Evolutionary conservation across 1,284 basidiomycete species (phyloP).

Genomic region (Cutaneotrichosporon curvatum): DNA sequence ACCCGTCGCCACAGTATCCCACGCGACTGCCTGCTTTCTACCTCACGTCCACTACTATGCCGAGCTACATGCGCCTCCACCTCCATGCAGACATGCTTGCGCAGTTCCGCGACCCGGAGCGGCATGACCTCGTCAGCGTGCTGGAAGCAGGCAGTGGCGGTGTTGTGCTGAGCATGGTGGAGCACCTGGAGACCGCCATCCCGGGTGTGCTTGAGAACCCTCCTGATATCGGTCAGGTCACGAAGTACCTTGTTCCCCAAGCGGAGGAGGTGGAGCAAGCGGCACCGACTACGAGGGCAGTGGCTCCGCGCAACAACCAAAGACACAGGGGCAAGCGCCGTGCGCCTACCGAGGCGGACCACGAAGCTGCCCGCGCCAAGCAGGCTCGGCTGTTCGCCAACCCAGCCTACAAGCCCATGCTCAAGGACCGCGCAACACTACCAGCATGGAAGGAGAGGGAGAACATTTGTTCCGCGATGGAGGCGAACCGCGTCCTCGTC

Average conservation of each 20-base stretch:
- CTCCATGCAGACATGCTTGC: conserved; percentile 61
- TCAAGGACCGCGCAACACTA: conserved; percentile 57
- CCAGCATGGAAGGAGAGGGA: conserved; percentile 66
- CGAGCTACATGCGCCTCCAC: conserved; percentile 79
- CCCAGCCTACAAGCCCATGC: conserved; percentile 56
- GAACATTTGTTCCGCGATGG: conserved; percentile 58
- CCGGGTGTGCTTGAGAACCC: conserved; percentile 59
- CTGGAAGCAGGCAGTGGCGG: conserved; percentile 61
- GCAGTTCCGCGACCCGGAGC: conserved; percentile 50
- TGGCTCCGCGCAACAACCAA: conserved; percentile 6
- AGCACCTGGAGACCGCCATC: conserved; percentile 66
- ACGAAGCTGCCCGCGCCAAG: conserved; percentile 52
- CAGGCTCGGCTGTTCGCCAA: conserved; percentile 49
- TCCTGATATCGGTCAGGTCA: conserved; percentile 61
- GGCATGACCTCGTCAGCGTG: conserved; percentile 52
- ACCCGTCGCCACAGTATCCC: conserved; percentile 50
- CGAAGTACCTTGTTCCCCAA: conserved; percentile 57
- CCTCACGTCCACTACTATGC: conserved; percentile 61
- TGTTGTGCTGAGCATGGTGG: conserved; percentile 66
- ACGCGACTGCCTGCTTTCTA: conserved; percentile 64
- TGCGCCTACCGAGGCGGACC: conserved; percentile 54
- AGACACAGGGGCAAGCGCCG: conserved; percentile 35
- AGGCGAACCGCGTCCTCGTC: conserved; percentile 62
- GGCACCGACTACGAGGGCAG: not conserved
- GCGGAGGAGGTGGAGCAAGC: conserved; percentile 19